Evolutionary conservation across 176 grass and related monocot species (phyloP), one percentile per base, ranked within the genome.

Genomic region (Raddia distichophylla): DNA sequence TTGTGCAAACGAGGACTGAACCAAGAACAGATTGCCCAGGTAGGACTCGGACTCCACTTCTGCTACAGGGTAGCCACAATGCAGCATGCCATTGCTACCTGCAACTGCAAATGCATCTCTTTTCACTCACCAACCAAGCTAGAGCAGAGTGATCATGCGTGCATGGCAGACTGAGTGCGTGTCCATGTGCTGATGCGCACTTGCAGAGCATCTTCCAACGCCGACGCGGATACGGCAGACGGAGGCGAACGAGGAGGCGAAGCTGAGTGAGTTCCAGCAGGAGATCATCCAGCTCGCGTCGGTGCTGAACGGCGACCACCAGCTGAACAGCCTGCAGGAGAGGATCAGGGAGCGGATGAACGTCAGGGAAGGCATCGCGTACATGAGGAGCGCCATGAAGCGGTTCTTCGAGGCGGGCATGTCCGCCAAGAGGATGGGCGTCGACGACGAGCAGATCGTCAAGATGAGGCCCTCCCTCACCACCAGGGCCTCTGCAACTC

Each of bases 391-490:
- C 40, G 80, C 93, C 0, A 87, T 99, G 1, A 91, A 74, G 56
- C 89, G 84, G 5, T 99, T 90, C 87, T 95, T 99, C 16, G 87
- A 95, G 86, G 93, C 96, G 1, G 91, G 96, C 79, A 75, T 64
- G 42, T 84, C 71, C 0, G 93, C 96, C 15, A 91, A 86, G 85
- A 80, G 58, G 67, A 94, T 97, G 96, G 96, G 91, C 35, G 89
- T 93, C 11, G 66, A 91, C 59, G 87, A 85, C 4, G 96, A 95
- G 48, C 93, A 95, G 67, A 95, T 99, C 20, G 93, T 99, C 80
- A 80, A 94, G 85, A 99, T 99, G 96, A 95, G 96, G 80, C 96
- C 96, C 0, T 99, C 96, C 1, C 86, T 99, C 40, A 99, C 93
- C 19, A 93, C 93, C 67, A 79, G 93, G 78, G 79, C 71, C 8